phyloP scores from a whole-genome alignment of 2,329 filamentous ascomycete species.

The Escovopsis sp. region DNA sequence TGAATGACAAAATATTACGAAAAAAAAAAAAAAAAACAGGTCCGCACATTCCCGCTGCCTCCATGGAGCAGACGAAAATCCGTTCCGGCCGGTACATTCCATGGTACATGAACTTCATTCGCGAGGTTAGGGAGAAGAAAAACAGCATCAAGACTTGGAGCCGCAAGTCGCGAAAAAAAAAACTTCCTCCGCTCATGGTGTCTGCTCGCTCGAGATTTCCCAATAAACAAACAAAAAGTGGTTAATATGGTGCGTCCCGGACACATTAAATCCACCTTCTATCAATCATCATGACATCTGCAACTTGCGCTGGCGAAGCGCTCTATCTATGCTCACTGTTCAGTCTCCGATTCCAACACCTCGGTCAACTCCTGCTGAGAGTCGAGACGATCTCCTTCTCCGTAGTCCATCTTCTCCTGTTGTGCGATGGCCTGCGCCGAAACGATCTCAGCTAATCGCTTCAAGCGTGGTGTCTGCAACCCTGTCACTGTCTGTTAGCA shows the following conservation, averaged over 20 bases:
- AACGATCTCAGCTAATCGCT: constrained; percentile 95
- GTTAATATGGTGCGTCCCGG: constrained; percentile 15
- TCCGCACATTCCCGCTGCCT: background rate
- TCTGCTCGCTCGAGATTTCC: background rate
- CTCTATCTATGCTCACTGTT: constrained; percentile 2
- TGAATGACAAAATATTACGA: no score
- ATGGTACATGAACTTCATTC: no score
- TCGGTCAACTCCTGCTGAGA: constrained; percentile 35
- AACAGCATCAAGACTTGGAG: background rate
- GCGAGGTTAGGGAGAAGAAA: background rate
- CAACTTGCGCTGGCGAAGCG: constrained; percentile 7
- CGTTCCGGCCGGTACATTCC: background rate
- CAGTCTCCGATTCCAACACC: constrained; percentile 30
- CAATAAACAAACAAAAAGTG: constrained; percentile 10
- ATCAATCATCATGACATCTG: constrained; percentile 14
- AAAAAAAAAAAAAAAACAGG: background rate
- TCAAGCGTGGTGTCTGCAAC: constrained; percentile 90
- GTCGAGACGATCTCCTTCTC: constrained; percentile 30
- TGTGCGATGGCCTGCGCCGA: constrained; percentile 92
- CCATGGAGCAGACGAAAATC: background rate
- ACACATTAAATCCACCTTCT: constrained; percentile 12
- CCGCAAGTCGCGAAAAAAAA: background rate
- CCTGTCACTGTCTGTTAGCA: constrained; percentile 37
- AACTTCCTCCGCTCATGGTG: background rate
- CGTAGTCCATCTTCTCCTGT: constrained; percentile 66